A percentile compares a stretch with the other conserved stretches of the same genome.
phyloP scores from a whole-genome alignment of 768 basidiomycete species.

The Boletus rubescentipes region DNA sequence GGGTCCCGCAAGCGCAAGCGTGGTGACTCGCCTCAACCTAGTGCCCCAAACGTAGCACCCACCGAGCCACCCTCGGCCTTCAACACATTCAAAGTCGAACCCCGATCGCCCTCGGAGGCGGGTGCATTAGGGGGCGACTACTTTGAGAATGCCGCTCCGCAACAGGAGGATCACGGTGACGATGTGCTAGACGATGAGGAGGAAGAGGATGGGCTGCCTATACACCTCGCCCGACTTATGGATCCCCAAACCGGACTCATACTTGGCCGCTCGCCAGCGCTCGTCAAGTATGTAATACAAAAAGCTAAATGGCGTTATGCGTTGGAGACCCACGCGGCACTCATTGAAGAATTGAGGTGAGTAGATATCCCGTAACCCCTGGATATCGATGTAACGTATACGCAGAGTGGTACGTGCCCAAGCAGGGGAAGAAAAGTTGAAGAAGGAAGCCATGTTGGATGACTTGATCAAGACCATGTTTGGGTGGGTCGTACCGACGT shows the following conservation, averaged over 20 bases:
- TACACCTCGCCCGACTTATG: slow-evolving; percentile 48
- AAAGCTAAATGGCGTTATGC: slow-evolving; percentile 76
- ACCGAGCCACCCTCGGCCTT: slow-evolving; percentile 39
- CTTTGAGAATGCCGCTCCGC: slow-evolving; percentile 27
- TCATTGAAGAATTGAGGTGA: slow-evolving; percentile 61
- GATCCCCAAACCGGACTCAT: slow-evolving; percentile 63
- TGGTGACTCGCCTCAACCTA: slow-evolving; percentile 32
- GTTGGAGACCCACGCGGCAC: slow-evolving; percentile 60
- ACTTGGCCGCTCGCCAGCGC: slow-evolving; percentile 63
- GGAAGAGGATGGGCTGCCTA: slow-evolving; percentile 51
- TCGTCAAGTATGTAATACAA: slow-evolving; percentile 66
- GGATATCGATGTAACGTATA: background rate
- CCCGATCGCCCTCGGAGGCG: slow-evolving; percentile 41
- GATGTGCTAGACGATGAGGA: slow-evolving; percentile 30
- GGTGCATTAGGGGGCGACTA: slow-evolving; percentile 32
- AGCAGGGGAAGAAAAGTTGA: slow-evolving; percentile 48
- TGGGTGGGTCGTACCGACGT: slow-evolving; percentile 41
- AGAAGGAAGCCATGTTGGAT: slow-evolving; percentile 64
- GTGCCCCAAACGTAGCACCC: slow-evolving; percentile 16
- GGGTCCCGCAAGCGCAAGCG: slow-evolving; percentile 73
- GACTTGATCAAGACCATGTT: slow-evolving; percentile 47
- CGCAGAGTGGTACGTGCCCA: slow-evolving; percentile 48
- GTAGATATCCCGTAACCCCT: background rate
- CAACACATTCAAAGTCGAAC: slow-evolving; percentile 66
- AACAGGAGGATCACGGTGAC: slow-evolving; percentile 18